Conservation (phyloP, 768 basidiomycete genomes). For the Lyophyllum atratum region DNA sequence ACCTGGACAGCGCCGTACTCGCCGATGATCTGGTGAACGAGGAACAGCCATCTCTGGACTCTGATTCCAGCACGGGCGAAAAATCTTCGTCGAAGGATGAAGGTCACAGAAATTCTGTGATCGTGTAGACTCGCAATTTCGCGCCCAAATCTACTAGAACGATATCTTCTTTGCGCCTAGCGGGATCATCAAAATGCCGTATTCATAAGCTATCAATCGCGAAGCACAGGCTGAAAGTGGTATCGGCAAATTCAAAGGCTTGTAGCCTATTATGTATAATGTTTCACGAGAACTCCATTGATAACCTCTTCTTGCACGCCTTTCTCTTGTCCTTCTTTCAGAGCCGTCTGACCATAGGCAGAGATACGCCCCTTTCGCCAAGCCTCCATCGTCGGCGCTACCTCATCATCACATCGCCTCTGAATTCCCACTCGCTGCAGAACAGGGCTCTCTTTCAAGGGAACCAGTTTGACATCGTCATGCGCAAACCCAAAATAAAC, state of each 20-base stretch:
- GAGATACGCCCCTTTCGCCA: constrained; percentile 41
- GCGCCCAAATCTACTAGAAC: neutral
- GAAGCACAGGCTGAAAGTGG: too few relatives aligned
- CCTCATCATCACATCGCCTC: constrained; percentile 29
- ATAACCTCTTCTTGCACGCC: constrained; percentile 47
- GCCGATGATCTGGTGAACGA: constrained; percentile 16
- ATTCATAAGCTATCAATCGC: too few relatives aligned
- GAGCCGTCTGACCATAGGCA: constrained; percentile 38
- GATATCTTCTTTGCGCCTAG: neutral
- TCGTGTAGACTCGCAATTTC: neutral
- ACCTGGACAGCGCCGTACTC: constrained; percentile 35
- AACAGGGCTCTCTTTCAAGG: constrained; percentile 39
- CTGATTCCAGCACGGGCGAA: neutral
- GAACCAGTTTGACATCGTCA: constrained; percentile 39
- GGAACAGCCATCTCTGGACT: neutral
- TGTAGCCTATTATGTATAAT: constrained; percentile 35
- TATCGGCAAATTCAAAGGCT: too few relatives aligned
- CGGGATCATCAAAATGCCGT: neutral
- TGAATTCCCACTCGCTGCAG: constrained; percentile 36
- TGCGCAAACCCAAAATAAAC: constrained; percentile 47
- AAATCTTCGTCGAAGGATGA: neutral
- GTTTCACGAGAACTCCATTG: constrained; percentile 43
- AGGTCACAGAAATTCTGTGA: neutral
- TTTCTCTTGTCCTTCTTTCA: constrained; percentile 30
- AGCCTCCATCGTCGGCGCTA: constrained; percentile 39